phyloP scores from a whole-genome alignment of 2,329 filamentous ascomycete genomes.

The Dactylellina cionopaga region DNA sequence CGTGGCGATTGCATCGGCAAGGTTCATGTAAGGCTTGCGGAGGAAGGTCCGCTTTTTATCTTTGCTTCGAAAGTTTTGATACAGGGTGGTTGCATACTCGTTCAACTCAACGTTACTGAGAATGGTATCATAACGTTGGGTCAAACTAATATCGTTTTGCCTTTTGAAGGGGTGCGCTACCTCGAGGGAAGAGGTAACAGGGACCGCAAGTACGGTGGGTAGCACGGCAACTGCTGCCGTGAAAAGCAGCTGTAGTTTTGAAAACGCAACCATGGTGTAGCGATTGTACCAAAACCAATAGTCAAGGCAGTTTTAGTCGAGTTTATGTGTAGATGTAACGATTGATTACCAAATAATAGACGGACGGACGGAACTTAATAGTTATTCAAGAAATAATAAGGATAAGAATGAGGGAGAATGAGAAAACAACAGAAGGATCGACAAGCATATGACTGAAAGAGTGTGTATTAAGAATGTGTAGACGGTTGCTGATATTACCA shows the following conservation, averaged over 20 bases:
- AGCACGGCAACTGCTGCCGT: conserved; percentile 1
- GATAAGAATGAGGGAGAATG: neutral
- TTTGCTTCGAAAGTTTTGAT: conserved; percentile 45
- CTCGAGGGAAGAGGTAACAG: neutral
- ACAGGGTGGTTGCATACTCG: conserved; percentile 39
- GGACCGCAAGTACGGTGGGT: conserved; percentile 11
- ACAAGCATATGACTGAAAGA: conserved; percentile 8
- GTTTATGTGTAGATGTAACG: neutral
- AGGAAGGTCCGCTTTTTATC: conserved; percentile 40
- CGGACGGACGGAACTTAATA: neutral
- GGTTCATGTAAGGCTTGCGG: conserved; percentile 45
- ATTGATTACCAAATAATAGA: neutral
- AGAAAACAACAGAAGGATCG: neutral
- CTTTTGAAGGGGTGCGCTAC: neutral
- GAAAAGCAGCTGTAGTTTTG: conserved; percentile 18
- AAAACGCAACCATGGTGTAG: conserved; percentile 22
- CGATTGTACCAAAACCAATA: neutral
- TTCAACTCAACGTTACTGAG: conserved; percentile 46
- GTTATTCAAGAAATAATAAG: neutral
- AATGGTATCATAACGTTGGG: conserved; percentile 37
- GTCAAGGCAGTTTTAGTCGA: neutral
- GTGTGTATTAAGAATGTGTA: no score
- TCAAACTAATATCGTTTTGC: conserved; percentile 22
- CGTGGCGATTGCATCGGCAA: conserved; percentile 22
- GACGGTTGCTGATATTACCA: no score